Evolutionary conservation across 1,139 yeast species (phyloP).

Genomic region (Yarrowia galli): DNA sequence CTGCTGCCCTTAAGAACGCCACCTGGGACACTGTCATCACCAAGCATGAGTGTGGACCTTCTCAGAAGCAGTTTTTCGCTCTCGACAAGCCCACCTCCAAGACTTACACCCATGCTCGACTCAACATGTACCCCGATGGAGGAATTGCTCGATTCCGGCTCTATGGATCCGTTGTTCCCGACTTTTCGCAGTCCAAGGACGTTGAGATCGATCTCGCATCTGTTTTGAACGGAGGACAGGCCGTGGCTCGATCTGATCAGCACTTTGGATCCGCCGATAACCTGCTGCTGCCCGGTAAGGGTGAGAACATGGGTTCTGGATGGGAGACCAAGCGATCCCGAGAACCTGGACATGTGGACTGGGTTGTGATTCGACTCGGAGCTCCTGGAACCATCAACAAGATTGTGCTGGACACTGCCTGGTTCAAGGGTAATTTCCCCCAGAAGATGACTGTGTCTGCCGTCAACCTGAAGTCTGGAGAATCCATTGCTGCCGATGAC

Average conservation of each 20-base stretch:
- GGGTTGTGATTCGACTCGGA: conserved; percentile 86
- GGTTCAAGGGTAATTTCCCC: conserved; percentile 92
- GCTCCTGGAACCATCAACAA: conserved; percentile 60
- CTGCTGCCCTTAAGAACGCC: conserved; percentile 57
- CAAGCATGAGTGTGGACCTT: conserved; percentile 83
- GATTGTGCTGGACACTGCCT: conserved; percentile 86
- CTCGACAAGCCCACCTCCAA: conserved; percentile 63
- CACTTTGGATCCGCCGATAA: conserved; percentile 93
- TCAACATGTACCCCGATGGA: conserved; percentile 93
- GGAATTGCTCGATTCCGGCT: conserved; percentile 94
- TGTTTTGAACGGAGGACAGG: conserved; percentile 88
- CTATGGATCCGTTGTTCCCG: conserved; percentile 80
- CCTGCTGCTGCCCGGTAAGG: conserved; percentile 88
- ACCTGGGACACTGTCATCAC: conserved; percentile 75
- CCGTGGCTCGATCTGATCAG: conserved; percentile 82
- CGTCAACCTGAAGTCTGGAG: conserved; percentile 51
- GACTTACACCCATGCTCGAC: conserved; percentile 77
- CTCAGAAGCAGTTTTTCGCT: conserved; percentile 80
- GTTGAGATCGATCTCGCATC: conserved; percentile 75
- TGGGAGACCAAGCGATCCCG: conserved; percentile 98
- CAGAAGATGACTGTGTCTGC: conserved; percentile 68
- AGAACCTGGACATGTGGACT: conserved; percentile 81
- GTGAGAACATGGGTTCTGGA: conserved; percentile 95
- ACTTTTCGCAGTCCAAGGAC: conserved; percentile 57
- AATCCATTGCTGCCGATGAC: conserved; percentile 52